Percentiles rank a stretch among this genome's conserved stretches.
These are phyloP conservation scores for Chytriomyces sp. DNA, from an alignment of 192 early-diverging fungal species.

Conservation along the genomic window DNA sequence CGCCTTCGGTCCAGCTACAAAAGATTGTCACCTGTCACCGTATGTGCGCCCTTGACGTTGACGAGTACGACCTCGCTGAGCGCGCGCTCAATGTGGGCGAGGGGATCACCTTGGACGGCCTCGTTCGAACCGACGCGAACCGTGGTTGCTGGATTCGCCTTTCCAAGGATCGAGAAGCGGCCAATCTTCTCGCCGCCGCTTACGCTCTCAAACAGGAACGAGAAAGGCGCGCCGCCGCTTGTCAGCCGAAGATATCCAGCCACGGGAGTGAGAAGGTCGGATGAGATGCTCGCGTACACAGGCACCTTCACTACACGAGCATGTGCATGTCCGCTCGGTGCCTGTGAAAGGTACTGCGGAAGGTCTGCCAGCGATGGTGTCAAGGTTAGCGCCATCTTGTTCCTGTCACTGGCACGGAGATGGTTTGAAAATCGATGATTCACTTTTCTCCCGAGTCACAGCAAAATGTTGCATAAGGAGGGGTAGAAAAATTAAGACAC, in stretches of 20 bases:
- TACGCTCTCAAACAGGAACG: conserved; percentile 95
- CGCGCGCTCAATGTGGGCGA: conserved; percentile 83
- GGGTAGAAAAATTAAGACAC: no score
- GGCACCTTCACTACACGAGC: conserved; percentile 55
- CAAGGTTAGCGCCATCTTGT: background rate
- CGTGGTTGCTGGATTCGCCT: conserved; percentile 87
- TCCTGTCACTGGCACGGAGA: background rate
- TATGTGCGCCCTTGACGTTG: conserved; percentile 77
- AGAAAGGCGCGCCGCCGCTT: conserved; percentile 53
- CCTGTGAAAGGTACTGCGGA: background rate
- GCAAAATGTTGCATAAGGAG: no score
- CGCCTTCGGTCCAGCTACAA: no score
- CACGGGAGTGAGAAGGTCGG: conserved; percentile 95
- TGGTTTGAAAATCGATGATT: background rate
- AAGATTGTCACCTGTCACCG: conserved; percentile 77
- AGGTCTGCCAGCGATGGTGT: background rate
- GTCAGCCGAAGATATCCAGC: conserved; percentile 92
- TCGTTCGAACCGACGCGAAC: conserved; percentile 76
- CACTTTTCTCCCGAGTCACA: no score
- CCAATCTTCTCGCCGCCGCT: conserved; percentile 93
- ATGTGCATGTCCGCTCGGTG: conserved; percentile 23
- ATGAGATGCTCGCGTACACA: conserved; percentile 81
- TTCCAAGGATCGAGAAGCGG: conserved; percentile 95
- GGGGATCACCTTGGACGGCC: conserved; percentile 78
- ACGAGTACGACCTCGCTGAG: conserved; percentile 77